Evolutionary conservation across 345 rosid genomes (phyloP).

Genomic region (Psidium guajava): DNA sequence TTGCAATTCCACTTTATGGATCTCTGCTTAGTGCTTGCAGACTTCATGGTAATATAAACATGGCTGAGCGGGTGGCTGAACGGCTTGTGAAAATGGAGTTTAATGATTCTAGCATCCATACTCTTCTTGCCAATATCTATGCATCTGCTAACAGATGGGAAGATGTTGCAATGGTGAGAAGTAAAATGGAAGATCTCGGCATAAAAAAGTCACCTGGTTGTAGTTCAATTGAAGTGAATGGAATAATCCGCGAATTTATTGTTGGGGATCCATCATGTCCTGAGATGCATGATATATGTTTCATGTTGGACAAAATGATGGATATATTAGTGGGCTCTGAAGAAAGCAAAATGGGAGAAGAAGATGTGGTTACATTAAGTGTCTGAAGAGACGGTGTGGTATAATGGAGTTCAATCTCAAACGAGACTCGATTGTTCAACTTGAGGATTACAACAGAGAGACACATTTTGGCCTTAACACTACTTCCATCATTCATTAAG

Average conservation of each 20-base stretch:
- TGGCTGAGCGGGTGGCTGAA: conserved; percentile 50
- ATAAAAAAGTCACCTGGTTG: conserved; percentile 70
- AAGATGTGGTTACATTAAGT: background rate
- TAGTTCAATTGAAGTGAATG: conserved; percentile 50
- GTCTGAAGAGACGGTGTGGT: background rate
- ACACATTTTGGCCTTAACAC: background rate
- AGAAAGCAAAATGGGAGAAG: conserved; percentile 1
- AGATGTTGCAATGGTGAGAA: conserved; percentile 54
- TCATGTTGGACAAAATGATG: conserved; percentile 16
- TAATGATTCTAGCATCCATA: conserved; percentile 42
- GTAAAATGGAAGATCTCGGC: conserved; percentile 63
- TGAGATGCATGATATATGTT: conserved; percentile 23
- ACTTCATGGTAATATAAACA: conserved; percentile 37
- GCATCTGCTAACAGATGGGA: conserved; percentile 69
- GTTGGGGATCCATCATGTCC: conserved; percentile 34
- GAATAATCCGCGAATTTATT: conserved; percentile 35
- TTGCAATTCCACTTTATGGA: conserved; percentile 43
- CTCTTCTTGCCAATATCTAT: conserved; percentile 58
- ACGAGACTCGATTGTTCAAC: background rate
- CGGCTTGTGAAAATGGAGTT: conserved; percentile 35
- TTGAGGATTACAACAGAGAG: background rate
- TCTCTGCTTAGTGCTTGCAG: conserved; percentile 71
- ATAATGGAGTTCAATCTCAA: background rate
- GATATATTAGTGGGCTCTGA: conserved; percentile 9
- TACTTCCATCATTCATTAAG: background rate